Evolutionary conservation across 495 filamentous ascomycete genomes (phyloP), one percentile per base, ranked within the genome.

Genomic region (Cercophora sp.): DNA sequence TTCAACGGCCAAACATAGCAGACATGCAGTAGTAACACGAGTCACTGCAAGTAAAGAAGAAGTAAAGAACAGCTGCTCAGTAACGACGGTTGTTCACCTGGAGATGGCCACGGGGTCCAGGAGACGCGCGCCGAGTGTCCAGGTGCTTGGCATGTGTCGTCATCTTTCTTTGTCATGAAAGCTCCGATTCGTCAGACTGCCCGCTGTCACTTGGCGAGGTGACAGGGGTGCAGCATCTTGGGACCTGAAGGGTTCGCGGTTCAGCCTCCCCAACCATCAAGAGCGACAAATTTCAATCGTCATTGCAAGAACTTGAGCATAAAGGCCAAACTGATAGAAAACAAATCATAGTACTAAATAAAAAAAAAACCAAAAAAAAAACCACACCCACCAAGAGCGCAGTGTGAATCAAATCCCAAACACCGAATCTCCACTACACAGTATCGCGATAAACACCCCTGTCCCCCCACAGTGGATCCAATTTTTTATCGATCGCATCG

Each of bases 101-200:
- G 37, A 8, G 29, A 32, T 6, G 13, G 29, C 6, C 8, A 32
- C 5, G 40, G 44, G 16, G 26, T 16, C 44, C 26, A 13, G 44
- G 44, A 16, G 15, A 47, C 26, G 44, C 25, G 44, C 44, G 34
- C 26, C 19, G 16, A 16, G 9, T 16, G 26, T 16, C 25, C 16
- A 26, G 25, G 48, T 15, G 34, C 48, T 40, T 51, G 48, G 34
- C 35, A 39, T 15, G 48, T 51, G 48, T 51, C 48, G 36, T 51
- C 48, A 51, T 51, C 8, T 31, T 36, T 29, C n/a, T 32, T 6
- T 4, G 10, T 15, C 13, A 36, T 35, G 42, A 51, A 40, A 36
- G 24, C 26, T 41, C 48, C 55, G 59, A 58, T 58, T 55, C 37
- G 58, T 37, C 36, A 47, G 27, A 13, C n/a, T 25, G 31, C 36